phyloP scores from a whole-genome alignment of 345 rosid species.

The Pistacia atlantica region DNA sequence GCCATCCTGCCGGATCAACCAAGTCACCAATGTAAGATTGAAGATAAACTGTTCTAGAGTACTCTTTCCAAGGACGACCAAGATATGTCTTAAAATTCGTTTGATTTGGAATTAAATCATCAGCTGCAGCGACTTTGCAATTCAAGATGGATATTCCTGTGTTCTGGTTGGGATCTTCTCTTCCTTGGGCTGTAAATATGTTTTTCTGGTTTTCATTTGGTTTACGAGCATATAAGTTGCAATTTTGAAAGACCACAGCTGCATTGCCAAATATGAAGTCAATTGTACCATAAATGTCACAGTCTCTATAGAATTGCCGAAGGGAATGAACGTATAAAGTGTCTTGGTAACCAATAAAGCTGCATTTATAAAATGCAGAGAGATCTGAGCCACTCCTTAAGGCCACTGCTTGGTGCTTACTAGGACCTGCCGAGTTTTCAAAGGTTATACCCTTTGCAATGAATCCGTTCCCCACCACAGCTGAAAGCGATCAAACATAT shows the following conservation, averaged over 20 bases:
- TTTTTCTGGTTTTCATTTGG: slow-evolving; percentile 57
- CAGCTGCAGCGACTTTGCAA: slow-evolving; percentile 63
- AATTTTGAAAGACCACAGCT: slow-evolving; percentile 64
- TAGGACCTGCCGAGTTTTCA: slow-evolving; percentile 77
- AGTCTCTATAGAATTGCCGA: slow-evolving; percentile 73
- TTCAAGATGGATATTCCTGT: slow-evolving; percentile 69
- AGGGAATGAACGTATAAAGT: slow-evolving; percentile 72
- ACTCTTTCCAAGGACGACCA: slow-evolving; percentile 82
- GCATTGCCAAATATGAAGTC: slow-evolving; percentile 84
- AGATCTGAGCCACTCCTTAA: slow-evolving; percentile 65
- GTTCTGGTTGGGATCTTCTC: slow-evolving; percentile 55
- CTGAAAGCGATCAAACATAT: slow-evolving; percentile 32
- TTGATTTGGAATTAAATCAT: slow-evolving; percentile 58
- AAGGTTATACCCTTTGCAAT: slow-evolving; percentile 75
- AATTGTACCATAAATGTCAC: slow-evolving; percentile 72
- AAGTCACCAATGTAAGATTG: slow-evolving; percentile 57
- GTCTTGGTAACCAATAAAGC: slow-evolving; percentile 78
- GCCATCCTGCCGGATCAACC: slow-evolving; percentile 75
- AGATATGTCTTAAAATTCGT: slow-evolving; percentile 51
- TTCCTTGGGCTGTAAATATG: slow-evolving; percentile 71
- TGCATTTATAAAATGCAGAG: slow-evolving; percentile 73
- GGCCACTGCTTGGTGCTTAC: slow-evolving; percentile 91
- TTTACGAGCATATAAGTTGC: slow-evolving; percentile 74
- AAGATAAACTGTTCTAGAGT: slow-evolving; percentile 67
- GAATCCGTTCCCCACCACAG: slow-evolving; percentile 70